Conservation (phyloP, 805 yeast genomes). For the Saccharomycopsis oosterbeekiorum region DNA sequence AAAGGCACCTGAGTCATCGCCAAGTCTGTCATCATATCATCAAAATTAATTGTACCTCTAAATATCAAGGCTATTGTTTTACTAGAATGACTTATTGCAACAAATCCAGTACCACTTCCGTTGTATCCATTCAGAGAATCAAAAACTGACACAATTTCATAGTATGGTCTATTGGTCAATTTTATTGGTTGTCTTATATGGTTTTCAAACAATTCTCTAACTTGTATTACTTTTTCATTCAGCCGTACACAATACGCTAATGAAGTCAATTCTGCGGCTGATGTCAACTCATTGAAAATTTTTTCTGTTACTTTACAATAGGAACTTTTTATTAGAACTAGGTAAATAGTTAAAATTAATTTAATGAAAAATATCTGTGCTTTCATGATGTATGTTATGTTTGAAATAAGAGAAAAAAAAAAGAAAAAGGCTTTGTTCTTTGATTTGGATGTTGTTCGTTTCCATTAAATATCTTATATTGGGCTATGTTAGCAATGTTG, state of each 20-base stretch:
- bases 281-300: background rate
- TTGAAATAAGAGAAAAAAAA: too few relatives aligned
- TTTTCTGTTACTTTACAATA: background rate
- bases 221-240: background rate
- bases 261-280: background rate
- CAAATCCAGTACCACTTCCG: constrained; percentile 29
- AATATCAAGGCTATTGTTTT: constrained; percentile 40
- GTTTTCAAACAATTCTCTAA: background rate
- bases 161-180: background rate
- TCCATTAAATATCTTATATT: too few relatives aligned
- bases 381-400: background rate
- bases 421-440: too few relatives aligned
- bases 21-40: constrained; percentile 57
- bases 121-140: background rate
- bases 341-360: background rate
- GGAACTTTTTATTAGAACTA: background rate
- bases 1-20: constrained; percentile 31
- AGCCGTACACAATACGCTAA: background rate
- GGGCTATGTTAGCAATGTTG: too few relatives aligned
- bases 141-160: constrained; percentile 1
- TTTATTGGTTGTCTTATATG: background rate
- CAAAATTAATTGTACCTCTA: constrained; percentile 54
- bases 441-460: too few relatives aligned
- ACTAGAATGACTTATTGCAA: constrained; percentile 37
- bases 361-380: background rate